A percentile compares a stretch with the other conserved stretches of the same genome.
Conservation (phyloP, 129 eudicot species). For the Pseudognaphalium luteoalbum region DNA sequence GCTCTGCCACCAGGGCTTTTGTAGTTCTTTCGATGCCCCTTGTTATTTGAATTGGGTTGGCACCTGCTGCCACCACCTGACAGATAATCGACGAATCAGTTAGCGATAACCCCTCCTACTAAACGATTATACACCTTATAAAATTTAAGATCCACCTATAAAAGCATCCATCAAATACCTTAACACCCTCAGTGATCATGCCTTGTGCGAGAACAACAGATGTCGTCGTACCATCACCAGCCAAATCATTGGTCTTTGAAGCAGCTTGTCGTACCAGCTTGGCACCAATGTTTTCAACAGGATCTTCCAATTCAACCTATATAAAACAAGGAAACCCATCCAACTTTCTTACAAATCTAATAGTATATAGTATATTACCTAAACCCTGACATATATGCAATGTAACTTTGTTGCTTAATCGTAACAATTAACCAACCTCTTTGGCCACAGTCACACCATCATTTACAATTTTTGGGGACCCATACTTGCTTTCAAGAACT, state of each 20-base stretch:
- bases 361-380: neutral
- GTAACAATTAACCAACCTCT: conserved; percentile 6
- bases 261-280: conserved; percentile 31
- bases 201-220: conserved; percentile 22
- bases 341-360: neutral
- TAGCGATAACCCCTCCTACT: conserved; percentile 18
- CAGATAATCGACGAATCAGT: neutral
- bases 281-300: conserved; percentile 58
- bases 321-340: neutral
- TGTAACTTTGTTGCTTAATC: neutral
- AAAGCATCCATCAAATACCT: neutral
- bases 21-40: conserved; percentile 63
- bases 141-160: neutral
- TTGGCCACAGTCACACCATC: conserved; percentile 36
- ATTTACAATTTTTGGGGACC: conserved; percentile 23
- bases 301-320: conserved; percentile 57
- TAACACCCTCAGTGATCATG: conserved; percentile 22
- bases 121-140: conserved; percentile 29
- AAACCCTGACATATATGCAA: neutral
- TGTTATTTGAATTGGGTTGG: conserved; percentile 56
- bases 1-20: conserved; percentile 53
- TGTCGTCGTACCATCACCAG: conserved; percentile 22
- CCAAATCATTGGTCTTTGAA: conserved; percentile 17
- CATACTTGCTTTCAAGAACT: conserved; percentile 50
- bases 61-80: conserved; percentile 74